Base-by-base conservation (phyloP, 2,329 filamentous ascomycete species). In the Penicillium capsulatum region DNA sequence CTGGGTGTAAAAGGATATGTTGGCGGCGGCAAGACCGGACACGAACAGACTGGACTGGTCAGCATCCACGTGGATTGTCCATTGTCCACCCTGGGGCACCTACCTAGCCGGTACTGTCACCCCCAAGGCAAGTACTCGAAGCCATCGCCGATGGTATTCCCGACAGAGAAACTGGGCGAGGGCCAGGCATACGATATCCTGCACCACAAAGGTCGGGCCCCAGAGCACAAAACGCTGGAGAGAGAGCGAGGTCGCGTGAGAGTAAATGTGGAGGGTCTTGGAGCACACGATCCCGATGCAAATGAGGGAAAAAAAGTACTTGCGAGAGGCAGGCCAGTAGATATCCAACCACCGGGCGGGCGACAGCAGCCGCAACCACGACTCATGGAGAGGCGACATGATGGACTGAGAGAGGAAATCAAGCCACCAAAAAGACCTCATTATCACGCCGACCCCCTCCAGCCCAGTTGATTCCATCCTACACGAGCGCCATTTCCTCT, bases 221-320 rank as follows among this genome's bases (percentile, higher is more conserved):
- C 55, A 58, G 19, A 47, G 34, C 9, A 51, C 31, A 17, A 58
- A 47, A 17, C 44, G 44, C 10, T 16, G 29, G 10, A 34, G 28
- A 9, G 48, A 42, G 20, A 58, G 44, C 9, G 54, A 56, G 30
- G 38, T 51, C 13, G 45, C 31, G 35, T 58, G 55, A 13, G 53
- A 51, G 46, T 54, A 54, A 17, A 58, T 51, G 33, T 54, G 54
- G 30, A 58, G 46, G 14, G 45, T 2, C 41, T 58, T 58, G 24
- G 54, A 53, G 32, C 34, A 40, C 29, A 58, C 31, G 16, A 53
- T 44, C 10, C 54, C 40, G 38, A 57, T 47, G 27, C 55, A 52
- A 3, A 46, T 24, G 2, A 57, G 43, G 9, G 47, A 44, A 36
- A 58, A 58, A 30, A 46, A 55, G 28, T 50, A 57, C 20, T 47